phyloP scores from a whole-genome alignment of 2,329 filamentous ascomycete species.

The Westerdykella sp. region DNA sequence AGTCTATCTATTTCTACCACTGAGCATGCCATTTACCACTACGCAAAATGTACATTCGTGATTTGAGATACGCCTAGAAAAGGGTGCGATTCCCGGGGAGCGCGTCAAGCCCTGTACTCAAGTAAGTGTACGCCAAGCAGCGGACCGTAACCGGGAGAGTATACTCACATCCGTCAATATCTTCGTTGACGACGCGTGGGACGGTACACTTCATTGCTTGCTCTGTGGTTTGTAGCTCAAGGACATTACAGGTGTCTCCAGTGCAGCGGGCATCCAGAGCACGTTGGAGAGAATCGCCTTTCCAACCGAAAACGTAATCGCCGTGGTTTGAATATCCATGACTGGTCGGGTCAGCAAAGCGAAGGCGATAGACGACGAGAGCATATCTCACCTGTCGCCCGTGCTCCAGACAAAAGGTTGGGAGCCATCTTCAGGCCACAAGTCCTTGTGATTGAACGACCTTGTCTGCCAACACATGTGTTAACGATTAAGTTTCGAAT shows the following conservation, averaged over 20 bases:
- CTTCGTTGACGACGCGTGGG: slow-evolving; percentile 13
- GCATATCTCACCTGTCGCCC: slow-evolving; percentile 20
- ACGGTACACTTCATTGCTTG: slow-evolving; percentile 23
- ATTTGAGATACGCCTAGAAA: background rate
- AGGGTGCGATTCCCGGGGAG: background rate
- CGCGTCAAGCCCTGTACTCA: background rate
- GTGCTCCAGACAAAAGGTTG: slow-evolving; percentile 15
- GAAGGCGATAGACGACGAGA: background rate
- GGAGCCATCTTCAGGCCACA: slow-evolving; percentile 12
- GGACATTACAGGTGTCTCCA: slow-evolving; percentile 14
- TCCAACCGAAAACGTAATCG: slow-evolving; percentile 22
- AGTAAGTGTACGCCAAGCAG: background rate
- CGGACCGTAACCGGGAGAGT: background rate
- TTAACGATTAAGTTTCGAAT: background rate
- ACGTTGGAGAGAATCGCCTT: slow-evolving; percentile 25
- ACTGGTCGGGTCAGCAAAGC: slow-evolving; percentile 3
- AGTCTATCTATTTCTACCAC: no score
- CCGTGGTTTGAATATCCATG: slow-evolving; percentile 23
- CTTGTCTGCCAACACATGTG: slow-evolving; percentile 5
- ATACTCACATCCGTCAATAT: slow-evolving; percentile 15
- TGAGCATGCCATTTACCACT: no score
- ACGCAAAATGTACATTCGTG: no score
- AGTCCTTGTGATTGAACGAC: slow-evolving; percentile 7
- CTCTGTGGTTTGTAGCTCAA: slow-evolving; percentile 18
- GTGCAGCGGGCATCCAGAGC: slow-evolving; percentile 23